Evolutionary conservation across 1,284 basidiomycete genomes (phyloP).

Genomic region (Gomphus bonarii): DNA sequence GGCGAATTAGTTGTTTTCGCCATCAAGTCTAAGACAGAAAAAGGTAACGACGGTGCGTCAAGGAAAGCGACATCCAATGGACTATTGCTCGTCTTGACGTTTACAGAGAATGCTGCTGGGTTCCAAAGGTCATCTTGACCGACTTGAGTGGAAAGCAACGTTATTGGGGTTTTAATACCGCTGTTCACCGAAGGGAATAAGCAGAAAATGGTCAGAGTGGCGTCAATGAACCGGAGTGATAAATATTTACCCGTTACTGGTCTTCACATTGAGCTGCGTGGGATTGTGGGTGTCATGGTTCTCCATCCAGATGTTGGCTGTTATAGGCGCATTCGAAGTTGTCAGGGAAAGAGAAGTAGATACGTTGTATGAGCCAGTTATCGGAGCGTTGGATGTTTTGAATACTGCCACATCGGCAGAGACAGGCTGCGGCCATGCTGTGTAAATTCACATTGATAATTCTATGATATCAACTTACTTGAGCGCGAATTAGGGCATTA

Average conservation of each 20-base stretch:
- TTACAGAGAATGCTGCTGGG: conserved; percentile 9
- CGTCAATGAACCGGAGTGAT: background rate
- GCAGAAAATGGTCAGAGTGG: background rate
- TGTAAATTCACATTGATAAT: background rate
- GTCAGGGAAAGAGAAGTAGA: conserved; percentile 11
- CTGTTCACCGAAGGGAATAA: conserved; percentile 8
- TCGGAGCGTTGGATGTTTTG: conserved; percentile 14
- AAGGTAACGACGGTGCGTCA: conserved; percentile 7
- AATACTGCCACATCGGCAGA: conserved; percentile 7
- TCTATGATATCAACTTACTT: conserved; percentile 18
- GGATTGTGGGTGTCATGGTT: conserved; percentile 5
- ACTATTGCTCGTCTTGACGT: conserved; percentile 11
- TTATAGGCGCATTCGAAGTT: conserved; percentile 16
- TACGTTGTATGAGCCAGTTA: conserved; percentile 15
- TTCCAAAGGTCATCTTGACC: background rate
- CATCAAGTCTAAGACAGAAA: conserved; percentile 13
- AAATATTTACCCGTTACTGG: conserved; percentile 15
- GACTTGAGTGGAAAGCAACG: background rate
- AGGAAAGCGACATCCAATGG: conserved; percentile 11
- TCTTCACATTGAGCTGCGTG: conserved; percentile 12
- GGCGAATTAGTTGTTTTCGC: conserved; percentile 28
- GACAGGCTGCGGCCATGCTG: conserved; percentile 11
- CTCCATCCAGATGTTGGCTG: conserved; percentile 13
- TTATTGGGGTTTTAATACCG: conserved; percentile 6
- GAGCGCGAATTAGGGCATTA: conserved; percentile 22